Conservation (phyloP, 2,329 filamentous ascomycete genomes). For the Aspergillus texensis region DNA sequence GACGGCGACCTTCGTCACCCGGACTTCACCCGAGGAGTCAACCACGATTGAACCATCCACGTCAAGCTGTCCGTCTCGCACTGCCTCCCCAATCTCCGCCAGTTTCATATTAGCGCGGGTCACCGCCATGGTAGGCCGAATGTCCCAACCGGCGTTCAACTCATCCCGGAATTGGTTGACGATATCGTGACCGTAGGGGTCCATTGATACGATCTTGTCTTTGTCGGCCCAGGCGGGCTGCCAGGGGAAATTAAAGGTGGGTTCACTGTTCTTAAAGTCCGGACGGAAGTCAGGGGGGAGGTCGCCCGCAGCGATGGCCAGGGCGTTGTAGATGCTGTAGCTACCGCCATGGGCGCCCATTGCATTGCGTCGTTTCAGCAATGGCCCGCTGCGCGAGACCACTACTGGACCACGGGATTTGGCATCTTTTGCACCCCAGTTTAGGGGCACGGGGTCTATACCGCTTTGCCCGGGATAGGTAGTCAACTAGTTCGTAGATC, state of each 20-base stretch:
- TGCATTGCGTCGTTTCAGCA: constrained; percentile 48
- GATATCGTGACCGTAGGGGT: constrained; percentile 85
- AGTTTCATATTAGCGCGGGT: constrained; percentile 95
- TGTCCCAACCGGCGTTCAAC: constrained; percentile 71
- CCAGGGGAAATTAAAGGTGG: constrained; percentile 83
- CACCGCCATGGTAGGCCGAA: constrained; percentile 86
- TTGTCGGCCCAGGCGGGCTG: constrained; percentile 87
- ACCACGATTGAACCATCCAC: constrained; percentile 88
- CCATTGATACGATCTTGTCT: constrained; percentile 97
- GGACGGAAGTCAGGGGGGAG: constrained; percentile 79
- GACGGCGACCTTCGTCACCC: constrained; percentile 94
- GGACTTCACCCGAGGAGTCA: constrained; percentile 81
- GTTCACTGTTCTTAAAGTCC: constrained; percentile 83
- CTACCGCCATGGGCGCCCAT: constrained; percentile 81
- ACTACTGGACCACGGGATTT: constrained; percentile 80
- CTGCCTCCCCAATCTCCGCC: constrained; percentile 90
- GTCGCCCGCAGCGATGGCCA: constrained; percentile 89
- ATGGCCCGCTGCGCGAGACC: constrained; percentile 57
- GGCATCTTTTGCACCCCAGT: constrained; percentile 82
- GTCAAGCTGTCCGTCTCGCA: constrained; percentile 72
- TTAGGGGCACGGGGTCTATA: constrained; percentile 84
- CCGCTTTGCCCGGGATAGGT: constrained; percentile 94
- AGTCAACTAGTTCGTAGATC: constrained; percentile 51
- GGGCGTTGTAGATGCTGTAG: constrained; percentile 92
- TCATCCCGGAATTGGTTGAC: constrained; percentile 78